Evolutionary conservation across 805 yeast genomes (phyloP).

Genomic region (Sugiyamaella americana): DNA sequence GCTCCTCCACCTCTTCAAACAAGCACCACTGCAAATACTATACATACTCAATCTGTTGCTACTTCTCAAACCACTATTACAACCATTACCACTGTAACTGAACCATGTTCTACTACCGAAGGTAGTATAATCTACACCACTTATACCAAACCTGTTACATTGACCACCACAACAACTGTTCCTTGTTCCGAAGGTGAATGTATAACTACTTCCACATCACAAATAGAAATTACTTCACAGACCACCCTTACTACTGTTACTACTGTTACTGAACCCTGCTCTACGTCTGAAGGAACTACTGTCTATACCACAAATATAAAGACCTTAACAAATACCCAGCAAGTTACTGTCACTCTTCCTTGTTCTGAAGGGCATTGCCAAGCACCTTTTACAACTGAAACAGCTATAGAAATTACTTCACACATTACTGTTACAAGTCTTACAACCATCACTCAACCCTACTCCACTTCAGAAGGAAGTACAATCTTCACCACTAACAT

Average conservation of each 20-base stretch:
- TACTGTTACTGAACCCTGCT: constrained; percentile 10
- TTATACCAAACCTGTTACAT: not conserved
- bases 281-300: constrained; percentile 5
- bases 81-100: constrained; percentile 3
- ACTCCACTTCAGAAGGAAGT: constrained; percentile 2
- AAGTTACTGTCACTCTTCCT: constrained; percentile 2
- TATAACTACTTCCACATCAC: no score
- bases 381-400: constrained; percentile 27
- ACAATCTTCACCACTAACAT: constrained; percentile 3
- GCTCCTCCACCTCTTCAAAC: no score
- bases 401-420: constrained; percentile 51
- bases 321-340: constrained; percentile 6
- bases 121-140: not conserved
- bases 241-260: not conserved
- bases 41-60: no score
- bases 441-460: constrained; percentile 3
- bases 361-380: not conserved
- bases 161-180: no score
- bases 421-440: not conserved
- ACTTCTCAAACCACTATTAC: no score
- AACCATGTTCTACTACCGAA: constrained; percentile 7
- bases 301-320: constrained; percentile 4
- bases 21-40: no score
- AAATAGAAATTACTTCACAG: no score
- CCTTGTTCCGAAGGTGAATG: not conserved